Evolutionary conservation across 1,284 basidiomycete species (phyloP).

Genomic region (Boletus mariae): DNA sequence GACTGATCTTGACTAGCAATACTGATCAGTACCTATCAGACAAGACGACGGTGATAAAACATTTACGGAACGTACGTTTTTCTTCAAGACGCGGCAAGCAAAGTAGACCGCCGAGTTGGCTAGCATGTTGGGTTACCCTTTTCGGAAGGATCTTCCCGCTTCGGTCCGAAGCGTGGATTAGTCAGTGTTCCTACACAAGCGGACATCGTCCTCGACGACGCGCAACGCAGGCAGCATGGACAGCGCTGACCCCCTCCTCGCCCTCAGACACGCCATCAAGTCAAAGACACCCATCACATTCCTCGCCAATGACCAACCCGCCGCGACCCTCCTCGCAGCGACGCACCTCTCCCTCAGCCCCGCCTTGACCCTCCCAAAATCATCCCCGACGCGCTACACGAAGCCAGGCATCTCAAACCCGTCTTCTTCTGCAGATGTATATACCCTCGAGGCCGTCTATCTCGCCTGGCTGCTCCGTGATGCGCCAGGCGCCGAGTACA

Average conservation of each 20-base stretch:
- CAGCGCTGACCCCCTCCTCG: conserved; percentile 47
- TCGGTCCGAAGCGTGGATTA: not conserved
- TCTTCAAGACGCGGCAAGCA: not conserved
- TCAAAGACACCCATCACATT: conserved; percentile 49
- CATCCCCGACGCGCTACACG: conserved; percentile 69
- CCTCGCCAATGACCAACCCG: conserved; percentile 43
- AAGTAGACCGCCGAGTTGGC: not conserved
- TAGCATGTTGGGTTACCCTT: not conserved
- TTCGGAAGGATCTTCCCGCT: not conserved
- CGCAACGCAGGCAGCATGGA: conserved; percentile 7
- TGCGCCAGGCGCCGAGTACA: conserved; percentile 76
- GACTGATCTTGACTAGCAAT: not conserved
- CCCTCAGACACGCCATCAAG: conserved; percentile 57
- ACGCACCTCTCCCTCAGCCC: conserved; percentile 64
- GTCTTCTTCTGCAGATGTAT: conserved; percentile 57
- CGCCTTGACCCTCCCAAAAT: conserved; percentile 58
- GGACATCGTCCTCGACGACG: not conserved
- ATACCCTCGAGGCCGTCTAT: conserved; percentile 76
- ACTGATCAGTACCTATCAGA: not conserved
- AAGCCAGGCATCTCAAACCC: conserved; percentile 46
- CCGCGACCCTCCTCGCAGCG: conserved; percentile 51
- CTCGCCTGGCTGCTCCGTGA: conserved; percentile 77
- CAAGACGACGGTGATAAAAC: not conserved
- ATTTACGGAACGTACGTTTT: not conserved
- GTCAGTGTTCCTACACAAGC: not conserved